Base-by-base conservation (phyloP, 495 filamentous ascomycete species). In the Penicillium cosmopolitanum region DNA sequence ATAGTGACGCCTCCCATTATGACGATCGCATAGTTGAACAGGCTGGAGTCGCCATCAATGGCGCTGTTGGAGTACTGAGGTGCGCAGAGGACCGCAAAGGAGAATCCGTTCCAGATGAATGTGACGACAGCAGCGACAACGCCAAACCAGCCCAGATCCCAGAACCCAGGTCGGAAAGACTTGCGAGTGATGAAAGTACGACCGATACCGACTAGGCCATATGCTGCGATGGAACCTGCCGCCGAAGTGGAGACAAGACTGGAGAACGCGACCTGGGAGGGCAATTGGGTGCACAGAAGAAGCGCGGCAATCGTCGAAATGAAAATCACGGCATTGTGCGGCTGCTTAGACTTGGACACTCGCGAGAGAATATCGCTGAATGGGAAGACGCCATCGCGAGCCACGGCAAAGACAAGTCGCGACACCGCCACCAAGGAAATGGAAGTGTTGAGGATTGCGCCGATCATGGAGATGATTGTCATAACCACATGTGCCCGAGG, bases 391-490 rank as follows among this genome's bases (percentile, higher is more conserved):
- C 66, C 66, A 57, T 77, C 74, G 18, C 74, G 70, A 7, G 72
- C 70, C 19, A 77, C 68, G 19, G 74, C 74, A 51, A 77, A 77
- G 33, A 77, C 72, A 10, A 77, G 72, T 33, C 74, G 61, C 1
- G 74, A 77, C 7, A 69, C 72, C 10, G 74, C 74, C 0, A 73
- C 73, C 55, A 75, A 57, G 9, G 74, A 72, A 46, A 77, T 75
- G 0, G 74, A 70, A 12, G 74, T 77, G 57, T 77, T 77, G 7
- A 73, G 66, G 48, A 72, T 73, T 23, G 64, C 57, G 25, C 66
- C 67, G 10, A 75, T 58, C 63, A 77, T 71, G 0, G 68, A 62
- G n/a, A 77, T 40, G 42, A 77, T 61, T n/a, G 69, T 77, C 57
- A 68, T 68, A 25, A 75, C 67, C 36, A 77, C 67, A 51, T 77